A percentile compares a stretch with the other conserved stretches of the same genome.
Evolutionary conservation across 768 basidiomycete species (phyloP).

Genomic region (Trametes meyenii): DNA sequence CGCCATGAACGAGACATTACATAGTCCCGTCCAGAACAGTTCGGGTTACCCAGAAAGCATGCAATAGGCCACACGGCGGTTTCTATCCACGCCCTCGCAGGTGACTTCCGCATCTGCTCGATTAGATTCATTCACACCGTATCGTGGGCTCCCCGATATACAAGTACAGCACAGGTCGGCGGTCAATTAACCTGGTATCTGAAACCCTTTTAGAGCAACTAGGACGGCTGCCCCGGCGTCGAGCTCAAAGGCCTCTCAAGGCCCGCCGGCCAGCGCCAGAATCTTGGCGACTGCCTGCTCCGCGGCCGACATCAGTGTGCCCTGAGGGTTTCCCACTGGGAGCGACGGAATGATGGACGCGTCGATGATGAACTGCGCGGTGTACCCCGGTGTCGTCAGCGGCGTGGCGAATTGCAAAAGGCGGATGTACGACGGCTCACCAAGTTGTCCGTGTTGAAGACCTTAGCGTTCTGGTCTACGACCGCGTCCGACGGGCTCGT

Average conservation of each 20-base stretch:
- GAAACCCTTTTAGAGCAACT: background rate
- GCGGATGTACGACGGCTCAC: constrained; percentile 23
- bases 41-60: no score
- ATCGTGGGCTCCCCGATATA: background rate
- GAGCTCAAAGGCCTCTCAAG: constrained; percentile 33
- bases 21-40: no score
- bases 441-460: constrained; percentile 46
- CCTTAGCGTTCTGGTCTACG: constrained; percentile 61
- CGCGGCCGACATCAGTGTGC: constrained; percentile 55
- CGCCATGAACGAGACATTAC: no score
- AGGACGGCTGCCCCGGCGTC: background rate
- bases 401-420: constrained; percentile 35
- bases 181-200: background rate
- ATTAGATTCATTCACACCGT: no score
- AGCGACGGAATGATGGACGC: constrained; percentile 54
- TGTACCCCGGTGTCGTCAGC: constrained; percentile 15
- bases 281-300: constrained; percentile 62
- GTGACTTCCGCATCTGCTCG: no score
- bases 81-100: no score
- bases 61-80: no score
- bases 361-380: constrained; percentile 55
- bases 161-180: background rate
- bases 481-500: constrained; percentile 41
- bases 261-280: constrained; percentile 55
- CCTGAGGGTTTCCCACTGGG: constrained; percentile 62